Conservation (phyloP, 2,329 filamentous ascomycete species). For the Botryotinia globosa region DNA sequence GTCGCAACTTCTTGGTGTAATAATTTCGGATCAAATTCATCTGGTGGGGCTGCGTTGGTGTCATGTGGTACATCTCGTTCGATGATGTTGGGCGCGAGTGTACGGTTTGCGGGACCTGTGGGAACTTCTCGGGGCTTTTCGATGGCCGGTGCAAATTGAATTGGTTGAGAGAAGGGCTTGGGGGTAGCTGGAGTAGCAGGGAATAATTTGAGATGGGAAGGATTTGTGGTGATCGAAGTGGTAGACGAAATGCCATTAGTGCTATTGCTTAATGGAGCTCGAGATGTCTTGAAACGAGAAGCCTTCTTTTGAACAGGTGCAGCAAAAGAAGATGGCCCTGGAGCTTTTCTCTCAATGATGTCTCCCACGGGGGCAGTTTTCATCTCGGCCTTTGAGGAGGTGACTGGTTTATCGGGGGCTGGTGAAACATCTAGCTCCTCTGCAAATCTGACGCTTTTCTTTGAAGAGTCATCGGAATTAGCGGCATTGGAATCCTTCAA, state of each 20-base stretch:
- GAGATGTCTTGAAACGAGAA: constrained; percentile 45
- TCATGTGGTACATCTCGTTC: constrained; percentile 48
- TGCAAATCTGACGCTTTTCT: constrained; percentile 82
- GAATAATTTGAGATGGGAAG: constrained; percentile 26
- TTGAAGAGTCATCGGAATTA: constrained; percentile 20
- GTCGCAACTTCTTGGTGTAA: constrained; percentile 74
- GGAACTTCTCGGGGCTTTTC: constrained; percentile 30
- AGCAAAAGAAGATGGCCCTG: constrained; percentile 24
- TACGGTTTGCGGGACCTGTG: constrained; percentile 43
- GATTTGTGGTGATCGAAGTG: constrained; percentile 10
- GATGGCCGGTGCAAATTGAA: constrained; percentile 29
- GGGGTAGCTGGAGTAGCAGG: constrained; percentile 30
- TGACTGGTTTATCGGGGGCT: constrained; percentile 36
- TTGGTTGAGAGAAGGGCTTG: constrained; percentile 33
- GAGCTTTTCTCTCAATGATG: constrained; percentile 40
- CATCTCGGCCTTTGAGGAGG: constrained; percentile 20
- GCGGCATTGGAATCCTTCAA: not conserved
- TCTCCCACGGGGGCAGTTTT: constrained; percentile 47
- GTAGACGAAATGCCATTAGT: constrained; percentile 23
- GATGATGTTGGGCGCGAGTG: constrained; percentile 58
- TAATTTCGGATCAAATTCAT: constrained; percentile 70
- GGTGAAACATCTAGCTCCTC: constrained; percentile 68
- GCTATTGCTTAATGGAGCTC: constrained; percentile 30
- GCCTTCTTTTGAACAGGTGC: constrained; percentile 38
- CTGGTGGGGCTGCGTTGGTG: constrained; percentile 46